A percentile compares a stretch with the other conserved stretches of the same genome.
These are phyloP conservation scores for Penicillium polonicum DNA, from an alignment of 2,329 filamentous ascomycete genomes.

Conservation along the genomic window DNA sequence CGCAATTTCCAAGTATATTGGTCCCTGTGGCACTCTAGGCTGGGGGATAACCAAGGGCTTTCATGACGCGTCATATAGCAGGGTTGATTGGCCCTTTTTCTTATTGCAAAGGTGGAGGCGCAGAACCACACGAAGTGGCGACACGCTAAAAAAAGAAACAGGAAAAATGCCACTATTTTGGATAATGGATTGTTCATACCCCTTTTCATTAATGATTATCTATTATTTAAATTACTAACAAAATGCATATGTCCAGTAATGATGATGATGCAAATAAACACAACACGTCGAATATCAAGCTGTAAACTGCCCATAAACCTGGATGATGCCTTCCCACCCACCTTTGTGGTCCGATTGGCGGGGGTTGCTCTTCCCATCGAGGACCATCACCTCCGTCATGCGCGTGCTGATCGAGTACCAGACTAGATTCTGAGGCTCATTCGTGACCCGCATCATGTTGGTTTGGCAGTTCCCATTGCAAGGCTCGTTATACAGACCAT, in stretches of 20 bases:
- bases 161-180: not conserved
- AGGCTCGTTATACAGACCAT: conserved; percentile 30
- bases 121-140: not conserved
- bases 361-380: conserved; percentile 30
- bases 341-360: conserved; percentile 28
- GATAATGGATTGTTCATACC: not conserved
- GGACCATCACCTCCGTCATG: conserved; percentile 31
- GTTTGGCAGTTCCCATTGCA: conserved; percentile 32
- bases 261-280: not conserved
- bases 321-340: conserved; percentile 34
- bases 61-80: conserved; percentile 1
- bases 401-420: conserved; percentile 37
- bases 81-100: not conserved
- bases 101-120: not conserved
- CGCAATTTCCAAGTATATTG: not conserved
- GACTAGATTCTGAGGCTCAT: conserved; percentile 26
- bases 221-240: not conserved
- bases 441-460: conserved; percentile 35
- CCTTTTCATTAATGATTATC: not conserved
- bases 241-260: conserved; percentile 6
- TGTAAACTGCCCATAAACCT: conserved; percentile 28
- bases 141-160: not conserved
- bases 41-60: not conserved
- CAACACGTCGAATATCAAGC: conserved; percentile 4
- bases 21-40: not conserved